Evolutionary conservation across 2,329 filamentous ascomycete genomes (phyloP).

Genomic region (Cordyceps pruinosa): DNA sequence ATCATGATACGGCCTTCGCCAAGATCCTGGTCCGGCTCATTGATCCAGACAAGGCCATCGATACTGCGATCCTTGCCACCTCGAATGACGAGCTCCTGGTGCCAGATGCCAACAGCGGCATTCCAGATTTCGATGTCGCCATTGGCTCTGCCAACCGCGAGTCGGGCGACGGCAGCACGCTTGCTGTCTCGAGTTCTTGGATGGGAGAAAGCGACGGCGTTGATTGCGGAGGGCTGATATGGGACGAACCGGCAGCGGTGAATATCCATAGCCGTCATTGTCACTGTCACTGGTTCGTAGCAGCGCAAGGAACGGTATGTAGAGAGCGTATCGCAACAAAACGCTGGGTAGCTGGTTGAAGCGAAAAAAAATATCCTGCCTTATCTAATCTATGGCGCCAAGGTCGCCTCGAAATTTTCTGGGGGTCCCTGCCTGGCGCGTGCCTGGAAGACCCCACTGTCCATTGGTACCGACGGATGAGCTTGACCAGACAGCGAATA

Average conservation of each 20-base stretch:
- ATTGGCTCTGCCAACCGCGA: conserved; percentile 87
- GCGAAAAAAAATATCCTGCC: conserved; percentile 23
- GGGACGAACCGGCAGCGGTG: conserved; percentile 95
- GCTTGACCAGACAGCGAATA: too few species aligned
- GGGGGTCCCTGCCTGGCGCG: not conserved
- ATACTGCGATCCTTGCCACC: conserved; percentile 82
- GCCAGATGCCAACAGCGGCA: conserved; percentile 72
- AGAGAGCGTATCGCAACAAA: not conserved
- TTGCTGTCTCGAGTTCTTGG: conserved; percentile 42
- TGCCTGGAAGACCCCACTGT: not conserved
- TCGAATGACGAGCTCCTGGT: conserved; percentile 79
- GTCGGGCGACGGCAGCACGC: conserved; percentile 54
- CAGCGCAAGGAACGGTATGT: not conserved
- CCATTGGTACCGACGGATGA: not conserved
- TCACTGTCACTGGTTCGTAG: conserved; percentile 10
- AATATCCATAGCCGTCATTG: conserved; percentile 65
- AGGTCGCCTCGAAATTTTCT: conserved; percentile 22
- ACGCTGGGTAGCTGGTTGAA: conserved; percentile 12
- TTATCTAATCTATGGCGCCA: conserved; percentile 19
- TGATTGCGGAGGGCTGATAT: conserved; percentile 86
- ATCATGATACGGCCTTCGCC: conserved; percentile 53
- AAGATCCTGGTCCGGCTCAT: conserved; percentile 68
- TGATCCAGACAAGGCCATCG: conserved; percentile 87
- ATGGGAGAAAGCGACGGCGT: conserved; percentile 90
- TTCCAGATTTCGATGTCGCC: conserved; percentile 99